Percentiles rank a stretch among this genome's conserved stretches.
These are phyloP conservation scores for Colletotrichum lentis DNA, from an alignment of 2,329 filamentous ascomycete species.

Conservation along the genomic window DNA sequence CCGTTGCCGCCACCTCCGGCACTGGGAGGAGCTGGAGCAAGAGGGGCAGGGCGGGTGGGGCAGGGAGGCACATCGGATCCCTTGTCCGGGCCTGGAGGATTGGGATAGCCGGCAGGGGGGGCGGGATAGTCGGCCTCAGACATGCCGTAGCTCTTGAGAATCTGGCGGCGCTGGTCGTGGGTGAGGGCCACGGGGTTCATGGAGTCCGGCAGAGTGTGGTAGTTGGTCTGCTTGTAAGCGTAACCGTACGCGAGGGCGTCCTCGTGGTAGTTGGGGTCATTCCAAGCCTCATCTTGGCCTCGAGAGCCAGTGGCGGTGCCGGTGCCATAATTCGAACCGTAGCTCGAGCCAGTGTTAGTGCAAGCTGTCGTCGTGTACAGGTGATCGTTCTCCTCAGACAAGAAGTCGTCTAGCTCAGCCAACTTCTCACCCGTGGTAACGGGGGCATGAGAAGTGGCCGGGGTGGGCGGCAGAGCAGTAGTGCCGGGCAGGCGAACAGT, in stretches of 20 bases:
- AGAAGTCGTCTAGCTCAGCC: slow-evolving; percentile 28
- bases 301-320: neutral
- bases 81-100: slow-evolving; percentile 14
- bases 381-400: slow-evolving; percentile 24
- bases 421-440: slow-evolving; percentile 13
- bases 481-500: neutral
- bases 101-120: slow-evolving; percentile 24
- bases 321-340: neutral
- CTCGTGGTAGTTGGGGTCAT: slow-evolving; percentile 25
- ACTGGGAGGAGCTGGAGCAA: neutral
- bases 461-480: slow-evolving; percentile 24
- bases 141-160: slow-evolving; percentile 17
- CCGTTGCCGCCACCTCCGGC: neutral
- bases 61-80: slow-evolving; percentile 22
- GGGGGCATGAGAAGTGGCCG: slow-evolving; percentile 5
- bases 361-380: neutral
- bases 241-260: slow-evolving; percentile 28
- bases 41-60: slow-evolving; percentile 19
- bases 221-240: slow-evolving; percentile 22
- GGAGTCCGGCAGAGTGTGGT: slow-evolving; percentile 7
- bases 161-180: slow-evolving; percentile 16
- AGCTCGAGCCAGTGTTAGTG: neutral
- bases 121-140: slow-evolving; percentile 27
- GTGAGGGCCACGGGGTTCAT: slow-evolving; percentile 23
- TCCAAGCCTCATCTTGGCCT: slow-evolving; percentile 9